A percentile compares a stretch with the other conserved stretches of the same genome.
These are phyloP conservation scores for Lactarius hatsudake DNA, from an alignment of 768 basidiomycete genomes.

Conservation along the genomic window DNA sequence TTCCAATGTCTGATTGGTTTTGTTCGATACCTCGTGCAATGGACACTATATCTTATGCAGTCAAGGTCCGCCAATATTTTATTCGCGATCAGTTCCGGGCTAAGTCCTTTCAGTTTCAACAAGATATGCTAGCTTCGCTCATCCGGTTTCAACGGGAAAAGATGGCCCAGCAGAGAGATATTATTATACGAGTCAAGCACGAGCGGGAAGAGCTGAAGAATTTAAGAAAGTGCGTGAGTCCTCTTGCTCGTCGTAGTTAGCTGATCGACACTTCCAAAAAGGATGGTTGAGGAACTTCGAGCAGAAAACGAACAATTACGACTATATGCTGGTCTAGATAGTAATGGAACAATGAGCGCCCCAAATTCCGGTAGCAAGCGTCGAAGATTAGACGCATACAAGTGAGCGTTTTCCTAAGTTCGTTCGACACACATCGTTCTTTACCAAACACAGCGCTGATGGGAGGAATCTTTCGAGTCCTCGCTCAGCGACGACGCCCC, in stretches of 20 bases:
- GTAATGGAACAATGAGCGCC: conserved; percentile 37
- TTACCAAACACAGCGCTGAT: conserved; percentile 9
- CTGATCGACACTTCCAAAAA: conserved; percentile 33
- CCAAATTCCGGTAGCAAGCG: conserved; percentile 67
- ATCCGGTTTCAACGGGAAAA: conserved; percentile 61
- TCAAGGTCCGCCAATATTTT: conserved; percentile 47
- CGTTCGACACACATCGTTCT: neutral
- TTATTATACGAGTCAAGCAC: conserved; percentile 52
- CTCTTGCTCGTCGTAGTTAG: conserved; percentile 4
- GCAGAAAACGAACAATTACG: conserved; percentile 51
- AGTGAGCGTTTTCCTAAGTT: conserved; percentile 36
- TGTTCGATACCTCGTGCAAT: conserved; percentile 56
- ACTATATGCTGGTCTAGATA: conserved; percentile 33
- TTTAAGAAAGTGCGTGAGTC: conserved; percentile 47
- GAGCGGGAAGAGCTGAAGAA: conserved; percentile 45
- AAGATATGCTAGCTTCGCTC: conserved; percentile 68
- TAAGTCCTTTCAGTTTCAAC: conserved; percentile 60
- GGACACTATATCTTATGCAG: conserved; percentile 62
- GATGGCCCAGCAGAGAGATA: conserved; percentile 51
- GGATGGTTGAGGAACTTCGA: conserved; percentile 48
- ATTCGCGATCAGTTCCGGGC: neutral
- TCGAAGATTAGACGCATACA: conserved; percentile 44
- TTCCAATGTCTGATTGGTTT: conserved; percentile 85
- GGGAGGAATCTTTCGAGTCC: conserved; percentile 50
- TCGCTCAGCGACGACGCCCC: conserved; percentile 51